Percentiles rank a stretch among this genome's conserved stretches.
phyloP scores from a whole-genome alignment of 1,139 yeast genomes.

The Insectozyma bohioensis region DNA sequence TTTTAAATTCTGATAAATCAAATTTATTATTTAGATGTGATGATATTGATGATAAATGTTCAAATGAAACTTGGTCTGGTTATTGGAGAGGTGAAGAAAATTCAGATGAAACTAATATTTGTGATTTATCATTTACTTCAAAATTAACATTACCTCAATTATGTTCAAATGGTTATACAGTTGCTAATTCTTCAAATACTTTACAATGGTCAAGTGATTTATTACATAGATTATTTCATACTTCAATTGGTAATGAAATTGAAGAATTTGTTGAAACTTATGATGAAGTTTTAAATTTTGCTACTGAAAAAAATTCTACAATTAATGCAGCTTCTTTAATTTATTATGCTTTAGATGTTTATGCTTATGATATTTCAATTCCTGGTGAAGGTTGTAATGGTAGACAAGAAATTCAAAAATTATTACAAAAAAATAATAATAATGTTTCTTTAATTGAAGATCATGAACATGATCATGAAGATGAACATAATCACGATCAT shows the following conservation, averaged over 20 bases:
- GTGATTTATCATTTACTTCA: constrained; percentile 20
- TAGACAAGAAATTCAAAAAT: constrained; percentile 2
- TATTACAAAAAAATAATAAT: background rate
- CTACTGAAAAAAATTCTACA: constrained; percentile 16
- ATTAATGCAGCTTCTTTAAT: constrained; percentile 19
- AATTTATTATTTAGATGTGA: constrained; percentile 33
- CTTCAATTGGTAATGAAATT: constrained; percentile 16
- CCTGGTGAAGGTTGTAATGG: constrained; percentile 24
- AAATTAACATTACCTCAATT: constrained; percentile 20
- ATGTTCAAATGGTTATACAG: constrained; percentile 22
- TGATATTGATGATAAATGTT: constrained; percentile 32
- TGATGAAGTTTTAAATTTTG: constrained; percentile 22
- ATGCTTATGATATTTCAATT: constrained; percentile 21
- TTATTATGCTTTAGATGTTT: constrained; percentile 22
- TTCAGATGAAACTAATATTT: constrained; percentile 27
- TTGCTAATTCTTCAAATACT: constrained; percentile 15
- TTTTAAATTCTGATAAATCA: constrained; percentile 28
- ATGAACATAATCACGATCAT: constrained; percentile 2
- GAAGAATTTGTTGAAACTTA: constrained; percentile 24
- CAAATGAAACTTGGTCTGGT: constrained; percentile 33
- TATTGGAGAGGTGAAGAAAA: constrained; percentile 36
- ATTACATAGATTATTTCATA: constrained; percentile 27
- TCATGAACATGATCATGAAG: constrained; percentile 3
- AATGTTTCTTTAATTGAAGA: background rate
- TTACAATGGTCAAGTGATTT: constrained; percentile 19